Percentiles rank a stretch among this genome's conserved stretches.
Conservation (phyloP, 2,329 filamentous ascomycete genomes). For the Pestalotiopsis sp. region DNA sequence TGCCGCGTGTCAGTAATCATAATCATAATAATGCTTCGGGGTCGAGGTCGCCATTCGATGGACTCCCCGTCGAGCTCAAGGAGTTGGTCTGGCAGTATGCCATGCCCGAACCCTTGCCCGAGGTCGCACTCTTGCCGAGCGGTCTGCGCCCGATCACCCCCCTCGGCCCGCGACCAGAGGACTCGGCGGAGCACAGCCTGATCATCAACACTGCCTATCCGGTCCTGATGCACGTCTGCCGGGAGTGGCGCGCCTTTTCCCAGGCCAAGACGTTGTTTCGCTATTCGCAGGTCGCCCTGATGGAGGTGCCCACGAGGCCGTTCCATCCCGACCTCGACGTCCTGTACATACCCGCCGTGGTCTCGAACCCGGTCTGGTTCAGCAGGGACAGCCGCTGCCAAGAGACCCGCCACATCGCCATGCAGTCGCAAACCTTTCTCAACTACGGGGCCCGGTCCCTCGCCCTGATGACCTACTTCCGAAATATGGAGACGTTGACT, state of each 20-base stretch:
- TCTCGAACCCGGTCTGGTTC: conserved; percentile 1
- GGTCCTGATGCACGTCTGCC: conserved; percentile 20
- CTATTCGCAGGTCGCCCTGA: conserved; percentile 18
- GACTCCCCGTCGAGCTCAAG: conserved; percentile 8
- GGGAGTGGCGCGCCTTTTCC: conserved; percentile 18
- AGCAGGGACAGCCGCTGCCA: neutral
- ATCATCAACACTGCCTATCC: conserved; percentile 21
- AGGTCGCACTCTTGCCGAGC: neutral
- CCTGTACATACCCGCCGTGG: conserved; percentile 14
- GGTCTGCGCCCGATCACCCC: neutral
- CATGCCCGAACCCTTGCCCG: conserved; percentile 4
- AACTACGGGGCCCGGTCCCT: conserved; percentile 4
- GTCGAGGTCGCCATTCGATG: neutral
- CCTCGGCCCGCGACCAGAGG: neutral
- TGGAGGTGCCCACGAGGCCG: conserved; percentile 17
- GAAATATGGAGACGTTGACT: neutral
- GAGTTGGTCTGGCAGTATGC: neutral
- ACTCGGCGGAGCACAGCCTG: neutral
- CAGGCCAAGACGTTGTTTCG: conserved; percentile 13
- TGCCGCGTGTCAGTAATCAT: neutral
- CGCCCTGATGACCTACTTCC: conserved; percentile 6
- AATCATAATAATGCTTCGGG: neutral
- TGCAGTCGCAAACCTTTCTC: conserved; percentile 2
- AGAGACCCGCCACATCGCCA: neutral
- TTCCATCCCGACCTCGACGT: conserved; percentile 21